Evolutionary conservation across 148 eudicot genomes (phyloP), one percentile per base, ranked within the genome.

Genomic region (Silene uniflora): DNA sequence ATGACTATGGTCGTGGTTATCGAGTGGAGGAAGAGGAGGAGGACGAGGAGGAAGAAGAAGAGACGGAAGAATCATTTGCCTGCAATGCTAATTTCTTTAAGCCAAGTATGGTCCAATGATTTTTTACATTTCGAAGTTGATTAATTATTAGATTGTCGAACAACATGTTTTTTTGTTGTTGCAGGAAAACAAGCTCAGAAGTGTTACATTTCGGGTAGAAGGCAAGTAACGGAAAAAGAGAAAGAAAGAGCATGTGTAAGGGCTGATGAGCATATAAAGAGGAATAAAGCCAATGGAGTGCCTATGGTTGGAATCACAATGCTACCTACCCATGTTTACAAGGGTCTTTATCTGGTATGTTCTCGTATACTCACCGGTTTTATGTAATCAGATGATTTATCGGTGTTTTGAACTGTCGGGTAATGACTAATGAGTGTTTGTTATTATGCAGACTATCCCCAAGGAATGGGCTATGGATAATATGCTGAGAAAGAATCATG

Each of bases 391-490:
- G 5, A 2, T 44, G 6, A 6, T n/a, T 12, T 69, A 1, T 49
- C 13, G 56, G 56, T 0, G 56, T 52, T 49, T 52, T 52, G 17
- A 52, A 52, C 55, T 16, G 4, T 14, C 5, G 14, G 2, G 5
- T n/a, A n/a, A n/a, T n/a, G n/a, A n/a, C n/a, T 52, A 52, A 52
- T 52, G 56, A 0, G 29, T 39, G 24, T 14, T n/a, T n/a, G n/a
- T 29, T 71, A 22, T 64, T 18, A 21, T 35, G 60, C 76, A 78
- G 81, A 78, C 76, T 3, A 55, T 78, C 39, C 71, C 76, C n/a
- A 78, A 66, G 58, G 59, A 39, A 12, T 78, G 81, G 81, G 81
- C 81, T 0, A 4, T 10, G 65, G 5, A 42, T 14, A 14, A 78
- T 9, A 72, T 78, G 67, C 3, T 22, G 4, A 4, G 2, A 0